Conservation (phyloP, 495 filamentous ascomycete species). For the Penicillium robsamsonii region DNA sequence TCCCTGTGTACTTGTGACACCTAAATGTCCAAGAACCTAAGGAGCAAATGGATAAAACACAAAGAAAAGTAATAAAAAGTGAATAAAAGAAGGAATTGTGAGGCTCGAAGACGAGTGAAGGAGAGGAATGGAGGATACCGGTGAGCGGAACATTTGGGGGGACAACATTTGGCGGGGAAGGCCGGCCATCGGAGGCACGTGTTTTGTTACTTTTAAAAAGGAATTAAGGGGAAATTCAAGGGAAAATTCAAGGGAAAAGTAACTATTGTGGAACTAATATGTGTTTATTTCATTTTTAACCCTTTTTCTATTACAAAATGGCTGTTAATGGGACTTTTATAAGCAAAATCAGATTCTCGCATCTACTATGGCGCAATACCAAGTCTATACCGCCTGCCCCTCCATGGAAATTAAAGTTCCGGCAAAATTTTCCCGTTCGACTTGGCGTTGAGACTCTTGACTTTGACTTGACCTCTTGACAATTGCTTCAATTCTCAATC, state of each 20-base stretch:
- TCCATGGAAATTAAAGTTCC: constrained; percentile 14
- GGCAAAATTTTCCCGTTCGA: constrained; percentile 21
- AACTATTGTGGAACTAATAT: neutral
- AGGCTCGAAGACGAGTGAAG: constrained; percentile 17
- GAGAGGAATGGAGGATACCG: constrained; percentile 10
- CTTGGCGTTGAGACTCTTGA: constrained; percentile 5
- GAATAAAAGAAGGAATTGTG: constrained; percentile 7
- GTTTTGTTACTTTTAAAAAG: constrained; percentile 11
- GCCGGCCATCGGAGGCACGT: constrained; percentile 35
- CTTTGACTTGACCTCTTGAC: constrained; percentile 3
- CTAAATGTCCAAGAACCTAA: neutral
- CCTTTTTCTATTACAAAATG: neutral
- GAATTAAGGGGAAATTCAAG: neutral
- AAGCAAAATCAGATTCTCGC: neutral
- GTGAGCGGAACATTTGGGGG: constrained; percentile 14
- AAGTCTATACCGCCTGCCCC: constrained; percentile 20
- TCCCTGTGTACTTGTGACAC: constrained; percentile 13
- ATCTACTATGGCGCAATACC: neutral
- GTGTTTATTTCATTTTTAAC: neutral
- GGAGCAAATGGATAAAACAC: constrained; percentile 4
- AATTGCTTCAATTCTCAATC: constrained; percentile 5
- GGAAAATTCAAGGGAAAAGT: neutral
- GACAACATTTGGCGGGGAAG: constrained; percentile 25
- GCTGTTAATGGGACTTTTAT: neutral
- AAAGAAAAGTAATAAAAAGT: constrained; percentile 7